These are phyloP conservation scores for Stentor coeruleus DNA, from an alignment of 73 alveolate species.

Conservation along the genomic window DNA sequence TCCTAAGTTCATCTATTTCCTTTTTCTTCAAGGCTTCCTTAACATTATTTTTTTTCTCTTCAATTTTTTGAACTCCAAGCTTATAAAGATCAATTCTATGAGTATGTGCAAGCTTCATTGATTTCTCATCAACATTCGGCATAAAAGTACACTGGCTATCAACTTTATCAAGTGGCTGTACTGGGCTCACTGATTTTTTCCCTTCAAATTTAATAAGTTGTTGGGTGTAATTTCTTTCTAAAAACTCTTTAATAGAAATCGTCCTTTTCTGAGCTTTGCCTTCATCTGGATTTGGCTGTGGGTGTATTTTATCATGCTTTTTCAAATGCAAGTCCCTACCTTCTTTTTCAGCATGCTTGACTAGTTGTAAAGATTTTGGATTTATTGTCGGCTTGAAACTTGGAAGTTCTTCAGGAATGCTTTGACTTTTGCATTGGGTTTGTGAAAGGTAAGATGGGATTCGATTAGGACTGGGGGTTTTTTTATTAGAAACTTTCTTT, in stretches of 20 bases:
- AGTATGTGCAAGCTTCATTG: neutral
- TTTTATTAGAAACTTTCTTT: too few species aligned
- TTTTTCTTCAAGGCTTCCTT: neutral
- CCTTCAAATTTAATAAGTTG: neutral
- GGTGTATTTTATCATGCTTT: neutral
- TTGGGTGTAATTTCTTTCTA: conserved; percentile 1
- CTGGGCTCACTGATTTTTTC: neutral
- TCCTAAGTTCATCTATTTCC: conserved; percentile 15
- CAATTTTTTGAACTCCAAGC: neutral
- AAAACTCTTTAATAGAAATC: neutral
- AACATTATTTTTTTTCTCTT: neutral
- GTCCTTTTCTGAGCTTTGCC: neutral
- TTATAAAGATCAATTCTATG: neutral
- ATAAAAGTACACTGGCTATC: neutral
- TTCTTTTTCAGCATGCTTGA: conserved; percentile 19
- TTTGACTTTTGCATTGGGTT: neutral
- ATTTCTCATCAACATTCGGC: neutral
- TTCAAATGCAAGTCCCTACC: neutral
- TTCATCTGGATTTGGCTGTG: conserved; percentile 23
- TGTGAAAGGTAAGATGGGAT: neutral
- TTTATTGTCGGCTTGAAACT: neutral
- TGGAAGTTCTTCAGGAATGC: neutral
- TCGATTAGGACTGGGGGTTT: too few species aligned
- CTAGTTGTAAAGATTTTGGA: conserved; percentile 2
- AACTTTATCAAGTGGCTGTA: neutral